Evolutionary conservation across 108 stramenopile genomes (phyloP), one percentile per base, ranked within the genome.

Genomic region (Poteriospumella lacustris): DNA sequence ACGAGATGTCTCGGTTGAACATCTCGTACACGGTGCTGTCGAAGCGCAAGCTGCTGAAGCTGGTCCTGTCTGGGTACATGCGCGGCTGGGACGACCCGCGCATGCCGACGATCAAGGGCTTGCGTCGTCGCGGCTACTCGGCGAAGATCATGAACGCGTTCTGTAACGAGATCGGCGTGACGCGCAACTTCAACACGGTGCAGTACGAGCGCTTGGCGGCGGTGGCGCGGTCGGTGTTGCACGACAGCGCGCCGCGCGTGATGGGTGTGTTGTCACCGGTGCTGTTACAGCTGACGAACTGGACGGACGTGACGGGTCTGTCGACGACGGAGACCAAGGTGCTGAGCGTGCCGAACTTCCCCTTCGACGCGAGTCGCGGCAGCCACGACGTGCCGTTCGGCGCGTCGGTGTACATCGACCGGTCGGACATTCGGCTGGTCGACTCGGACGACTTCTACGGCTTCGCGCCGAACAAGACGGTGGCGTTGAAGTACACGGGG

Each of bases 41-140:
- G 56, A 99, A 99, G 85, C 89, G 98, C 40, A 89, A 92, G 76
- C 87, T 99, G 36, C 84, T 96, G 75, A 96, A 96, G 79, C 87
- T 99, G 42, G 96, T 98, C 1, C 82, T 90, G 69, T 80, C 76
- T 28, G 81, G 79, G 33, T 15, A 42, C 56, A 93, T 96, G 1
- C 80, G 90, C 24, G 97, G 96, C 39, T 99, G 98, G 98, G 91
- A 96, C 80, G 98, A 99, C 87, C 96, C 96, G 31, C 90, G 98
- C 31, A 97, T 99, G 96, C 96, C 97, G 38, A 97, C 98, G 28
- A 85, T 86, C 33, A 73, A 73, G 42, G 96, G 98, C 26, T 79
- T 96, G 26, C 85, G 98, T 33, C 88, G 98, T 62, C 86, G 98
- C 39, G 98, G 98, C 42, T 99, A 95, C 86, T 95, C 94, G 58